A percentile compares a stretch with the other conserved stretches of the same genome.
Evolutionary conservation across 805 yeast species (phyloP).

Genomic region (Lipomyces lipofer): DNA sequence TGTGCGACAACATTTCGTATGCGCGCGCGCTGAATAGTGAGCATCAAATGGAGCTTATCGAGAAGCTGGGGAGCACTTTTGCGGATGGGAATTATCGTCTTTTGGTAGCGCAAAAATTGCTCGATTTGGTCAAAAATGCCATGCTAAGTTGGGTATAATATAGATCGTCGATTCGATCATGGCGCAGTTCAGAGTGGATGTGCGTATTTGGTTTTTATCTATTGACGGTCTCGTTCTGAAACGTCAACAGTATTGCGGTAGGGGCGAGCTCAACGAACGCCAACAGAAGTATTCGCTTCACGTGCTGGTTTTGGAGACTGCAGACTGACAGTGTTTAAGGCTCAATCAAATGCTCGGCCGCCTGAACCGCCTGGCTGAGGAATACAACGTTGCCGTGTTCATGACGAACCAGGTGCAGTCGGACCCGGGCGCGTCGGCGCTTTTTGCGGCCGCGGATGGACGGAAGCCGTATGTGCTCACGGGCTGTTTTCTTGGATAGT

Average conservation of each 20-base stretch:
- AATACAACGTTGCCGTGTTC: conserved; percentile 73
- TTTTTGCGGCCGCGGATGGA: conserved; percentile 79
- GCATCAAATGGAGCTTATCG: conserved; percentile 73
- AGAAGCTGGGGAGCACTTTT: conserved; percentile 64
- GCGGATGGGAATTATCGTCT: conserved; percentile 66
- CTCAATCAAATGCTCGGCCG: conserved; percentile 57
- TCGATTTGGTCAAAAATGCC: not conserved
- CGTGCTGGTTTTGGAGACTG: conserved; percentile 40
- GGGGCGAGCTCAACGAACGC: conserved; percentile 75
- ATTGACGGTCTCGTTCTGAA: conserved; percentile 24
- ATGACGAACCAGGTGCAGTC: conserved; percentile 75
- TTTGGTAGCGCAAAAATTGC: conserved; percentile 42
- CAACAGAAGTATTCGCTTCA: conserved; percentile 76
- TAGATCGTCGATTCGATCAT: conserved; percentile 67
- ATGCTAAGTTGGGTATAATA: not conserved
- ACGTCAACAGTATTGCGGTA: conserved; percentile 72
- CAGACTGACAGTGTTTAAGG: conserved; percentile 24
- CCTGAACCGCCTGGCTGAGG: conserved; percentile 66
- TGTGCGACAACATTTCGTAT: conserved; percentile 62
- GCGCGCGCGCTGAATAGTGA: conserved; percentile 78
- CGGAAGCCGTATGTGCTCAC: conserved; percentile 57
- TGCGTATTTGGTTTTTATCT: not conserved
- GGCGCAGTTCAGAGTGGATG: conserved; percentile 78
- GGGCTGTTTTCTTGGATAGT: not conserved
- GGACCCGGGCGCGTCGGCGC: conserved; percentile 78